Evolutionary conservation across 495 filamentous ascomycete species (phyloP), one percentile per base, ranked within the genome.

Genomic region (Hypoxylon subgilvum): DNA sequence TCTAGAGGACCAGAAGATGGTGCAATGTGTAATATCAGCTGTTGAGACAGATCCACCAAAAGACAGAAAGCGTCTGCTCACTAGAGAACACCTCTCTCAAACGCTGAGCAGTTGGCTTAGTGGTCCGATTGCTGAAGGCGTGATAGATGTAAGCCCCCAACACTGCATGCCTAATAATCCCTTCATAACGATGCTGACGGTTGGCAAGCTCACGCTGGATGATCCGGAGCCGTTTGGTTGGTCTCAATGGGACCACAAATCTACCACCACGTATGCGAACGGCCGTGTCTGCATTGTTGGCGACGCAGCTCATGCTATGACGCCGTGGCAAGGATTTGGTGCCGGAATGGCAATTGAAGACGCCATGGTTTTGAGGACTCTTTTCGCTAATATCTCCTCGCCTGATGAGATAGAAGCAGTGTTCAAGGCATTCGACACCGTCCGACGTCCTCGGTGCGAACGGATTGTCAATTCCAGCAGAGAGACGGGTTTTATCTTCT

Each of bases 291-390:
- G 72, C 12, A 69, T 81, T 38, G 53, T 83, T 30, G 82, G 82
- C 18, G 83, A 84, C 44, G 74, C 78, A 7, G 81, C 82, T 23
- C 83, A 86, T 67, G 75, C 80, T 0, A 79, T 79, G 0, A 87
- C 86, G 3, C 87, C 86, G 0, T 85, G 88, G 61, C 84, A 88
- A 57, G 86, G 85, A 4, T 77, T 84, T 2, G 86, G 86, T 1
- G 85, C 84, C 0, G 85, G 86, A 0, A 79, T 84, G 68, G 82
- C 83, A 1, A 81, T 89, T 25, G 86, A 89, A 66, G 86, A 89
- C 69, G 81, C 83, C 1, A 78, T 79, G 40, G 74, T 87, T n/a
- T 68, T 89, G 2, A 73, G 76, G 10, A 74, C 74, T 17, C 63
- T 87, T 0, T 66, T 87, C 6, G 73, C 69, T 4, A 67, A 79